Percentiles rank a stretch among this genome's conserved stretches.
Evolutionary conservation across 805 yeast genomes (phyloP).

Genomic region (Ogataea kodamae): DNA sequence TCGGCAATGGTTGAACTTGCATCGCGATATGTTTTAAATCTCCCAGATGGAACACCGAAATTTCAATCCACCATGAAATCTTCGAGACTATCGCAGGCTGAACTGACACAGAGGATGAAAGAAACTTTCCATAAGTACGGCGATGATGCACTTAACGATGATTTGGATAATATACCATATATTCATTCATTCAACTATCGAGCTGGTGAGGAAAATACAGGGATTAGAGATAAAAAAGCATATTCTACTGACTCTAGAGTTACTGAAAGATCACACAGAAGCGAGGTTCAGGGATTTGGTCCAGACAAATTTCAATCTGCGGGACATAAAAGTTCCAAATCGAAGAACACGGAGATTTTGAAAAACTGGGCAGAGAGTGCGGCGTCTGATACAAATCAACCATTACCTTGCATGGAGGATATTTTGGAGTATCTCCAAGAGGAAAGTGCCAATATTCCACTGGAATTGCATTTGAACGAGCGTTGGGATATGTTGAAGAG

Average conservation of each 20-base stretch:
- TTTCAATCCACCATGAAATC: slow-evolving; percentile 17
- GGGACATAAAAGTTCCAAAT: slow-evolving; percentile 45
- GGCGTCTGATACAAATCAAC: slow-evolving; percentile 21
- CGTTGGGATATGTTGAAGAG: slow-evolving; percentile 72
- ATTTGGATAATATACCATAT: slow-evolving; percentile 27
- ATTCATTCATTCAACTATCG: slow-evolving; percentile 72
- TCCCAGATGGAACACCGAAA: slow-evolving; percentile 31
- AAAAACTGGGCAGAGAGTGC: slow-evolving; percentile 52
- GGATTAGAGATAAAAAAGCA: slow-evolving; percentile 78
- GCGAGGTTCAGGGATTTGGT: slow-evolving; percentile 78
- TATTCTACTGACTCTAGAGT: slow-evolving; percentile 81
- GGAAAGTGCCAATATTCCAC: slow-evolving; percentile 33
- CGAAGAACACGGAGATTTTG: slow-evolving; percentile 53
- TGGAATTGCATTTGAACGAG: slow-evolving; percentile 44
- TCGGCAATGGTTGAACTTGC: slow-evolving; percentile 78
- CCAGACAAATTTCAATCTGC: slow-evolving; percentile 54
- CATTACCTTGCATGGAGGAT: slow-evolving; percentile 51
- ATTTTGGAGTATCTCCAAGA: slow-evolving; percentile 53
- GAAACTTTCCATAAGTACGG: slow-evolving; percentile 21
- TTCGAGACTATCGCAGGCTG: slow-evolving; percentile 12
- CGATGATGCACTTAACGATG: slow-evolving; percentile 23
- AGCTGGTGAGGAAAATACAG: slow-evolving; percentile 84
- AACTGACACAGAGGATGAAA: slow-evolving; percentile 22
- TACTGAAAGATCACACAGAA: slow-evolving; percentile 57
- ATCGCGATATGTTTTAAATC: slow-evolving; percentile 58